Evolutionary conservation across 805 yeast genomes (phyloP), one percentile per base, ranked within the genome.

Genomic region (Suhomyces faveliae): DNA sequence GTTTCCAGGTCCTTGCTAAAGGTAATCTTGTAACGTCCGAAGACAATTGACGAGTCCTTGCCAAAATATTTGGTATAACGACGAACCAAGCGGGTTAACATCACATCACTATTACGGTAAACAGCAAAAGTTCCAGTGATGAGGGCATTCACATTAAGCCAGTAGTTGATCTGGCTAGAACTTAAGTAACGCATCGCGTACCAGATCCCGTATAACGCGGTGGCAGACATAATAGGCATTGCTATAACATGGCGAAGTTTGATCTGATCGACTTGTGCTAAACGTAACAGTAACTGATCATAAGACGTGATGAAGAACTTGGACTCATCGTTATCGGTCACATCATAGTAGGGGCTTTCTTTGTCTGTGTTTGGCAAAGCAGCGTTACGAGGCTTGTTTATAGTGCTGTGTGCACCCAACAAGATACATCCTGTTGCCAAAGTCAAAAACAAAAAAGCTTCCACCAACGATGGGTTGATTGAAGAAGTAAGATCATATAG

Each of bases 201-300:
- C 55, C 77, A 72, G 33, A 79, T 46, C 0, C 68, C 67, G 24
- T 64, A 49, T 35, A 81, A 61, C n/a, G 55, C 57, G 15, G 52
- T 44, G 6, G 76, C 75, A 4, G 79, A 77, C 5, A 71, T 11
- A 4, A 81, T 47, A 0, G 86, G 85, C 58, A 79, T 55, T 3
- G 62, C 13, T 4, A 71, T 35, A 0, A 77, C 83, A 40, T 60
- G 67, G 43, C 38, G 44, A 11, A 51, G 13, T 5, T 54, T 57
- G 7, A 57, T 22, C 13, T 40, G 13, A 5, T 41, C 44, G n/a
- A 29, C 27, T 29, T 39, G 47, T 20, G 51, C 46, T 11, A 42
- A 29, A 19, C 39, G 25, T 35, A 54, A 48, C 11, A 46, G 43
- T 17, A 40, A 40, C 15, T 50, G 47, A 43, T 50, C 52, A 15